A percentile compares a stretch with the other conserved stretches of the same genome.
Evolutionary conservation across 495 filamentous ascomycete species (phyloP).

Genomic region (Hypoxylon perforatum): DNA sequence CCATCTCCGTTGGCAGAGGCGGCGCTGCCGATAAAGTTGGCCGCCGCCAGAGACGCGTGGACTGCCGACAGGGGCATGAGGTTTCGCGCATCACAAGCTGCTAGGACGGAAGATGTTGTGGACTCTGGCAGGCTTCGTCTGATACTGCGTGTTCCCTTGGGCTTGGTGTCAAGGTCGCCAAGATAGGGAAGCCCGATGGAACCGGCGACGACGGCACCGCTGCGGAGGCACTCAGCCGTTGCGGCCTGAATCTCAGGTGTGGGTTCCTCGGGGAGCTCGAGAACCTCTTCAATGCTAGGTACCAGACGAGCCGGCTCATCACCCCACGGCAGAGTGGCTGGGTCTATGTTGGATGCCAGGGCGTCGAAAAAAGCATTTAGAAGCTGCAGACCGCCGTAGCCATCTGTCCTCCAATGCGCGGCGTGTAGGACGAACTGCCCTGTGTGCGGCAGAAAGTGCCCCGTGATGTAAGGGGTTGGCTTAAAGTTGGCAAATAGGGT

Average conservation of each 20-base stretch:
- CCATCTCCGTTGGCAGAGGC: slow-evolving; percentile 7
- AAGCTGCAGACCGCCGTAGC: slow-evolving; percentile 45
- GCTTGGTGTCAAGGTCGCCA: not conserved
- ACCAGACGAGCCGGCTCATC: slow-evolving; percentile 41
- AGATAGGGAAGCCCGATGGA: slow-evolving; percentile 12
- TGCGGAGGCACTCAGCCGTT: slow-evolving; percentile 5
- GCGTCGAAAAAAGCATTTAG: slow-evolving; percentile 40
- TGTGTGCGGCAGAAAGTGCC: slow-evolving; percentile 40
- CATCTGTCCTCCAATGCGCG: slow-evolving; percentile 52
- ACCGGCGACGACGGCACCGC: not conserved
- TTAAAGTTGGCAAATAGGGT: slow-evolving; percentile 19
- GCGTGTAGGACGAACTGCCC: slow-evolving; percentile 40
- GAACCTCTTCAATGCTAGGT: slow-evolving; percentile 44
- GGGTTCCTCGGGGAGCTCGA: slow-evolving; percentile 9
- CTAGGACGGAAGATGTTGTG: not conserved
- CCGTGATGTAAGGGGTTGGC: slow-evolving; percentile 9
- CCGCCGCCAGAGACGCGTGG: slow-evolving; percentile 10
- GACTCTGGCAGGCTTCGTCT: not conserved
- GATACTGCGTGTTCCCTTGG: slow-evolving; percentile 1
- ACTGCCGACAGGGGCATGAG: slow-evolving; percentile 9
- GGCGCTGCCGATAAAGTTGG: not conserved
- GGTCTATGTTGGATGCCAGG: slow-evolving; percentile 16
- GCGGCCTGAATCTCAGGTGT: slow-evolving; percentile 16
- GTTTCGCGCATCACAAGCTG: not conserved
- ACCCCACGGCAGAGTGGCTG: slow-evolving; percentile 44